phyloP scores from a whole-genome alignment of 768 basidiomycete genomes.

The Lactarius psammicola region DNA sequence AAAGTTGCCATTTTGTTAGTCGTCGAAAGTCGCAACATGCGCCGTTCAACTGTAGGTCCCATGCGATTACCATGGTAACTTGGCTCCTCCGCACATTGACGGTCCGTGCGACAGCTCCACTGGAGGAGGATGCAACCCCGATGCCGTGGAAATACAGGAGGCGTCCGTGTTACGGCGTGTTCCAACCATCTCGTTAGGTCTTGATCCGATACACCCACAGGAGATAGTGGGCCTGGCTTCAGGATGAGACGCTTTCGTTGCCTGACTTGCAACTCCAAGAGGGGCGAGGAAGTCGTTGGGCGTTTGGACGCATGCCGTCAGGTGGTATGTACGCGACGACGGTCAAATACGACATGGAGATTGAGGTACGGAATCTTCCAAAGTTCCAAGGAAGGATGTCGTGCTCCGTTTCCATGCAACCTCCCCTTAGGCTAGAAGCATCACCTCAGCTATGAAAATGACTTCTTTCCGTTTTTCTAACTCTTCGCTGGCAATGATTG shows the following conservation, averaged over 20 bases:
- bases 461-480: no score
- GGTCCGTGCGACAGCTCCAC: not conserved
- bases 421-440: not conserved
- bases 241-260: not conserved
- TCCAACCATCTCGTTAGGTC: not conserved
- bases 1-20: no score
- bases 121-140: not conserved
- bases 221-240: not conserved
- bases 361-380: not conserved
- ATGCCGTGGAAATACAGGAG: not conserved
- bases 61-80: not conserved
- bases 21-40: not conserved
- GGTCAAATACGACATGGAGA: not conserved
- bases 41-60: not conserved
- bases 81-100: not conserved
- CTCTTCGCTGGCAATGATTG: no score
- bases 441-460: no score
- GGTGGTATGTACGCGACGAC: not conserved
- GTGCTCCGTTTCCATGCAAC: not conserved
- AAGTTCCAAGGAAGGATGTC: no score
- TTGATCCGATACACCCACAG: not conserved
- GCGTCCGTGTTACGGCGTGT: not conserved
- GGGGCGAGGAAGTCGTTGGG: not conserved
- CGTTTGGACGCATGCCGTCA: no score
- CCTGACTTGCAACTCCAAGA: not conserved